Percentiles rank a stretch among this genome's conserved stretches.
Conservation (phyloP, 2,329 filamentous ascomycete species). For the Westerdykella aurantiaca region DNA sequence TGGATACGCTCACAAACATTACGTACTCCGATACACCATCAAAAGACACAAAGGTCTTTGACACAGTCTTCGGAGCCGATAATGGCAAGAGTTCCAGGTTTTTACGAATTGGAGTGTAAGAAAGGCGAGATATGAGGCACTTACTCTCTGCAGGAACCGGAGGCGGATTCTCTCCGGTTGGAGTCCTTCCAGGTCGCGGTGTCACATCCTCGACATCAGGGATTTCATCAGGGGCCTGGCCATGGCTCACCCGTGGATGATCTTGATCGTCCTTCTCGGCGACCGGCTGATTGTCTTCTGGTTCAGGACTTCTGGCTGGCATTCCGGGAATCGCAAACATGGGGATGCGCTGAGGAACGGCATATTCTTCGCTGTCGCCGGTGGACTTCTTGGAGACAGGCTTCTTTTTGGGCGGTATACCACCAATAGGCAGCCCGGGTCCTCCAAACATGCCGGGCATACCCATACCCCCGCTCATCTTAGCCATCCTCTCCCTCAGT, state of each 20-base stretch:
- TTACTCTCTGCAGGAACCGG: conserved; percentile 49
- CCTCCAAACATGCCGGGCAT: conserved; percentile 91
- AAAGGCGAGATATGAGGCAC: conserved; percentile 36
- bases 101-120: conserved; percentile 14
- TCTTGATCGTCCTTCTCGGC: conserved; percentile 49
- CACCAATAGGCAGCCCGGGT: conserved; percentile 59
- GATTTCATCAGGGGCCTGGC: conserved; percentile 43
- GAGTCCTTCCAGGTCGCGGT: conserved; percentile 39
- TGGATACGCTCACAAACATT: conserved; percentile 35
- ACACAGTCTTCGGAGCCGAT: conserved; percentile 24
- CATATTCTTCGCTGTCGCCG: conserved; percentile 32
- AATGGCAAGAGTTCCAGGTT: conserved; percentile 19
- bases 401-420: conserved; percentile 45
- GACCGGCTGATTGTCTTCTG: conserved; percentile 38
- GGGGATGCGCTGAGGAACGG: conserved; percentile 41
- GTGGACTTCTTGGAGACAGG: conserved; percentile 33
- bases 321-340: conserved; percentile 67
- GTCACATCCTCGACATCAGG: conserved; percentile 52
- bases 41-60: conserved; percentile 29
- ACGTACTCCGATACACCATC: conserved; percentile 33
- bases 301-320: conserved; percentile 49
- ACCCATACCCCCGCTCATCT: conserved; percentile 96
- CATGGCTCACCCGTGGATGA: conserved; percentile 38
- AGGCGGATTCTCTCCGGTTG: conserved; percentile 37
- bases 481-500: conserved; percentile 90